Percentiles rank a stretch among this genome's conserved stretches.
phyloP scores from a whole-genome alignment of 2,329 filamentous ascomycete species.

The Colletotrichum sp. region DNA sequence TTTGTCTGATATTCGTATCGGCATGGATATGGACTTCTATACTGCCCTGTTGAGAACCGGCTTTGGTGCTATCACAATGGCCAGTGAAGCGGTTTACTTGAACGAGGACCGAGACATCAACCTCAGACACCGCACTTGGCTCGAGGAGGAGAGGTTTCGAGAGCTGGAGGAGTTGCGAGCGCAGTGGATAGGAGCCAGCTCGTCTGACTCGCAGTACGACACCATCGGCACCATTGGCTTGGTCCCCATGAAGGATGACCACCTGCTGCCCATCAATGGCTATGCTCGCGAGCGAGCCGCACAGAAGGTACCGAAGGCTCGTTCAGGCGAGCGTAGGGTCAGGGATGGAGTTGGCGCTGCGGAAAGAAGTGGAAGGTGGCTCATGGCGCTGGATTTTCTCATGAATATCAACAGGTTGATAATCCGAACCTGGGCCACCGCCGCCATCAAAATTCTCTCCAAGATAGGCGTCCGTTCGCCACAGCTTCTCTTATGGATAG shows the following conservation, averaged over 20 bases:
- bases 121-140: slow-evolving; percentile 81
- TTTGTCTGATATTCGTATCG: slow-evolving; percentile 79
- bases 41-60: slow-evolving; percentile 86
- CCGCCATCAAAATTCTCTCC: slow-evolving; percentile 58
- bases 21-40: slow-evolving; percentile 93
- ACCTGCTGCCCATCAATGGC: slow-evolving; percentile 53
- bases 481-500: slow-evolving; percentile 63
- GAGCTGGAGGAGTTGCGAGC: slow-evolving; percentile 71
- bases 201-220: slow-evolving; percentile 55
- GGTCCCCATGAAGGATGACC: slow-evolving; percentile 56
- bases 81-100: slow-evolving; percentile 93
- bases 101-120: slow-evolving; percentile 85
- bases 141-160: slow-evolving; percentile 84
- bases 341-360: slow-evolving; percentile 77
- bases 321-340: slow-evolving; percentile 47
- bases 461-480: slow-evolving; percentile 68
- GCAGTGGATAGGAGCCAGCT: slow-evolving; percentile 53
- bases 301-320: slow-evolving; percentile 57
- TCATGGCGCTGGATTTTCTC: slow-evolving; percentile 77
- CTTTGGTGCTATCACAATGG: slow-evolving; percentile 88
- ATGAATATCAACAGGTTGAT: slow-evolving; percentile 74
- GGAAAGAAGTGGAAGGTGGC: slow-evolving; percentile 80
- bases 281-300: slow-evolving; percentile 75
- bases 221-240: slow-evolving; percentile 59
- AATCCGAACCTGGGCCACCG: slow-evolving; percentile 60